Evolutionary conservation across 805 yeast genomes (phyloP), one percentile per base, ranked within the genome.

Genomic region (Brettanomyces custersianus): DNA sequence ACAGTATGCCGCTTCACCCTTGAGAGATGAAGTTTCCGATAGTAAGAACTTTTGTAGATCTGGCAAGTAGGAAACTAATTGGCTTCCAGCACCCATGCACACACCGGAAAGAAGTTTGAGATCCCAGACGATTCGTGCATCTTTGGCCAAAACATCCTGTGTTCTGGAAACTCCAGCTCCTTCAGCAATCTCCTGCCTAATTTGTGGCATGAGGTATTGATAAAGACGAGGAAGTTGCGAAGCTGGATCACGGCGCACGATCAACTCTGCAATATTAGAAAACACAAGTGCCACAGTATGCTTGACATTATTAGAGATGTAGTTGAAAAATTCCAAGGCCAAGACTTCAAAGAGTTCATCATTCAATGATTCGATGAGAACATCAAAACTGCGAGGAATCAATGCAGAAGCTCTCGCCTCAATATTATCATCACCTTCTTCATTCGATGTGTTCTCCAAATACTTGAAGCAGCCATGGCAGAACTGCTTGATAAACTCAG

Each of bases 81-180:
- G 52, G 0, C 55, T 58, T n/a, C 77, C 77, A 1, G 90, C 79
- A 38, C 80, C 80, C 18, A 86, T 75, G 27, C 82, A 54, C 19
- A 78, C 64, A 51, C 85, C 88, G 49, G 79, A 76, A 29, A 88
- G 56, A 3, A 86, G 71, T 3, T 78, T 69, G 22, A 84, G 53
- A 49, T 79, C 73, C 74, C 95, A 75, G 21, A 75, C 74, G 7
- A 92, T 59, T 15, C 78, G 72, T 21, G 79, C 80, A 55, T 92
- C 97, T 29, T 87, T 68, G n/a, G 83, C 83, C 20, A 77, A 65
- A 19, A 81, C 65, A 21, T 81, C 88, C 5, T 70, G 62, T 4
- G 66, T 69, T 52, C 95, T 70, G 0, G 77, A 62, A 1, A 71
- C 58, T 3, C 96, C 97, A 0, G 96, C 96, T 3, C 76, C 81